These are phyloP conservation scores for Ceratocystis destructans DNA, from an alignment of 2,329 filamentous ascomycete genomes.

Conservation along the genomic window DNA sequence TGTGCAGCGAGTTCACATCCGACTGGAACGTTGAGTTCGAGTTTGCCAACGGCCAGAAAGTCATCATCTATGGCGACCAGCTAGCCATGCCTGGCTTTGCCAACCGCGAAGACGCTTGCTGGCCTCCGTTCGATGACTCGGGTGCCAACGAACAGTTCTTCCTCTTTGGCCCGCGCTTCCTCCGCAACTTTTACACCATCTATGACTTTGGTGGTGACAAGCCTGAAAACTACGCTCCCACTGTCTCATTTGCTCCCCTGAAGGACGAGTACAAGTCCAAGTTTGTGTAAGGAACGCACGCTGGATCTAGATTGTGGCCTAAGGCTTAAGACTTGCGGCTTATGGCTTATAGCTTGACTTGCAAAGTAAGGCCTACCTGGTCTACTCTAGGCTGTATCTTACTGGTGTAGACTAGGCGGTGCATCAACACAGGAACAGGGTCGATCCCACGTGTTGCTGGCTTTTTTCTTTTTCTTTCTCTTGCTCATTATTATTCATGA, in stretches of 20 bases:
- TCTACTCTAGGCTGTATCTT: too few relatives aligned
- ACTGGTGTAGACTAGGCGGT: too few relatives aligned
- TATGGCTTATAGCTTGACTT: neutral
- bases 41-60: slow-evolving; percentile 22
- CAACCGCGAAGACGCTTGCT: slow-evolving; percentile 26
- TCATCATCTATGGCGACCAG: slow-evolving; percentile 26
- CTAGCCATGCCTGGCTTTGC: slow-evolving; percentile 26
- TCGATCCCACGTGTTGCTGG: too few relatives aligned
- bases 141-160: slow-evolving; percentile 22
- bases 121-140: slow-evolving; percentile 26
- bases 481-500: neutral
- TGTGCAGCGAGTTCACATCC: slow-evolving; percentile 28
- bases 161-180: slow-evolving; percentile 25
- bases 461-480: neutral
- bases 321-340: neutral
- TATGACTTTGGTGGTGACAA: slow-evolving; percentile 25
- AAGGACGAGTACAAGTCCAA: slow-evolving; percentile 20
- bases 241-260: slow-evolving; percentile 22
- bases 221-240: slow-evolving; percentile 17
- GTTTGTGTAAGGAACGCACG: neutral
- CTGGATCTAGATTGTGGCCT: neutral
- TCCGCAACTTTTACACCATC: slow-evolving; percentile 27
- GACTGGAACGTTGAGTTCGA: slow-evolving; percentile 26
- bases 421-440: too few relatives aligned
- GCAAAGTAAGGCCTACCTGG: neutral